These are phyloP conservation scores for Suillus variegatus DNA, from an alignment of 768 basidiomycete genomes.

Conservation along the genomic window DNA sequence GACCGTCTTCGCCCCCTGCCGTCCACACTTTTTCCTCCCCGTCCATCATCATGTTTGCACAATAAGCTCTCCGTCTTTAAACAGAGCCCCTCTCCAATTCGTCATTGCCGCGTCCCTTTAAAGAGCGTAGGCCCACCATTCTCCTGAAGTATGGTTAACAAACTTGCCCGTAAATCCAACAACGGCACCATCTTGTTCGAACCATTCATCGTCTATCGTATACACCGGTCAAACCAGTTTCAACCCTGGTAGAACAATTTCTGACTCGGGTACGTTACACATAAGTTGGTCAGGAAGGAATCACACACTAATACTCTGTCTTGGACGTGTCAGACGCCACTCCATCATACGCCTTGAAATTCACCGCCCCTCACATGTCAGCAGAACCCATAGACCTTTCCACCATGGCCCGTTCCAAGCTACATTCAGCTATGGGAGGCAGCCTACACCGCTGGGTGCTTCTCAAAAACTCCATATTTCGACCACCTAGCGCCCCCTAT, in stretches of 20 bases:
- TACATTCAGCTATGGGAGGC: constrained; percentile 60
- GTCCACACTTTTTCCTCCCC: constrained; percentile 21
- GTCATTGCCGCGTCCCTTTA: constrained; percentile 24
- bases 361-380: constrained; percentile 41
- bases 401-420: constrained; percentile 70
- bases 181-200: constrained; percentile 88
- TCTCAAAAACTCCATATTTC: constrained; percentile 79
- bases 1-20: constrained; percentile 26
- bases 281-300: too few species aligned
- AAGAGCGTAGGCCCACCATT: constrained; percentile 29
- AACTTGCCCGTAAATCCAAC: constrained; percentile 76
- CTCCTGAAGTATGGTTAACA: constrained; percentile 74
- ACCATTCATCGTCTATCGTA: constrained; percentile 85
- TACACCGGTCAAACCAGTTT: constrained; percentile 54
- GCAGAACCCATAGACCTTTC: constrained; percentile 52
- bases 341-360: constrained; percentile 9
- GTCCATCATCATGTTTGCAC: constrained; percentile 42
- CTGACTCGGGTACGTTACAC: constrained; percentile 19
- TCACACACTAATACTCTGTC: constrained; percentile 10
- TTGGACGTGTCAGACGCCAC: constrained; percentile 21
- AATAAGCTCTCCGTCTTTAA: constrained; percentile 24
- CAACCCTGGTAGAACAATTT: constrained; percentile 23
- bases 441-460: constrained; percentile 88
- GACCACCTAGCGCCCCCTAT: constrained; percentile 46
- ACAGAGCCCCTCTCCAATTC: constrained; percentile 11